Percentiles rank a stretch among this genome's conserved stretches.
phyloP scores from a whole-genome alignment of 805 yeast genomes.

The Maudiozyma barnettii region DNA sequence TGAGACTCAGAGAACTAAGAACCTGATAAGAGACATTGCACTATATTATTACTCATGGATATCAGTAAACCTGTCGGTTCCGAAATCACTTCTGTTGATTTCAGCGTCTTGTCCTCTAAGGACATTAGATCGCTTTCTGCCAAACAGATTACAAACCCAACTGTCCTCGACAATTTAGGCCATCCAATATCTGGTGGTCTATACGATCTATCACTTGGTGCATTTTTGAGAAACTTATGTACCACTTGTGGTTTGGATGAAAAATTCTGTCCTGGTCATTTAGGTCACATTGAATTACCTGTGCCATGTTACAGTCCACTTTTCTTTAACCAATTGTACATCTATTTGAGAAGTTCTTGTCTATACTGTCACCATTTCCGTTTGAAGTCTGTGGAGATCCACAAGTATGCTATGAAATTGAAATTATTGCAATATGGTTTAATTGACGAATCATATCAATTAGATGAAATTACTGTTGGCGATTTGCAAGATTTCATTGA shows the following conservation, averaged over 20 bases:
- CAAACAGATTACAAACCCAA: slow-evolving; percentile 90
- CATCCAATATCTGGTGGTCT: slow-evolving; percentile 92
- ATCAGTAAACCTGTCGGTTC: slow-evolving; percentile 95
- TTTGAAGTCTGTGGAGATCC: slow-evolving; percentile 58
- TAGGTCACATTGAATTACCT: slow-evolving; percentile 95
- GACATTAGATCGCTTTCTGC: slow-evolving; percentile 86
- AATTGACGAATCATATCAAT: slow-evolving; percentile 61
- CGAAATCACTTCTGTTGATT: slow-evolving; percentile 85
- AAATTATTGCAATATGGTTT: slow-evolving; percentile 81
- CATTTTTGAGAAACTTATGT: slow-evolving; percentile 80
- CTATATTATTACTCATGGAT: slow-evolving; percentile 50
- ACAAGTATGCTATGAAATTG: slow-evolving; percentile 68
- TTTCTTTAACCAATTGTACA: slow-evolving; percentile 84
- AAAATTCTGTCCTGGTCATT: slow-evolving; percentile 93
- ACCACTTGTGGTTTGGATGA: slow-evolving; percentile 95
- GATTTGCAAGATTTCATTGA: slow-evolving; percentile 21
- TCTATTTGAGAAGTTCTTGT: slow-evolving; percentile 76
- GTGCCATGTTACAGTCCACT: slow-evolving; percentile 92
- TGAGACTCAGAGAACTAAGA: too few relatives aligned
- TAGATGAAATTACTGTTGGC: slow-evolving; percentile 49
- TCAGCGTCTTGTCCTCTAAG: slow-evolving; percentile 69
- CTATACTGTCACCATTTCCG: slow-evolving; percentile 83
- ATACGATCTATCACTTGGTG: slow-evolving; percentile 92
- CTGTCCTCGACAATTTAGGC: slow-evolving; percentile 91
- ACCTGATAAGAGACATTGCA: too few relatives aligned